Evolutionary conservation across 768 basidiomycete genomes (phyloP).

Genomic region (Podaxis sp.): DNA sequence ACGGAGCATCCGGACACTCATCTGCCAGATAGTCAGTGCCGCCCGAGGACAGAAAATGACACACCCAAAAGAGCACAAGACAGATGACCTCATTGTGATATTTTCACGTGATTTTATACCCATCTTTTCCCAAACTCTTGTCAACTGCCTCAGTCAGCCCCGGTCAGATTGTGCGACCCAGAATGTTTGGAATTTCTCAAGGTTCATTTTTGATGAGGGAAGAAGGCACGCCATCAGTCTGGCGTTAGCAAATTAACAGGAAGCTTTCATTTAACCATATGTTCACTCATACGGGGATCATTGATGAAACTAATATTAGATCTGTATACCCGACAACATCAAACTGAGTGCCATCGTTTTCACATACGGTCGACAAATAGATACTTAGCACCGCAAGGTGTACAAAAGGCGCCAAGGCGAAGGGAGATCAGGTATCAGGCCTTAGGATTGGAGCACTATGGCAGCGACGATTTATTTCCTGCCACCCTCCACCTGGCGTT

Average conservation of each 20-base stretch:
- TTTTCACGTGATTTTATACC: background rate
- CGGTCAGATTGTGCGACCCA: background rate
- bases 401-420: background rate
- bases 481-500: constrained; percentile 23
- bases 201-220: background rate
- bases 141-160: no score
- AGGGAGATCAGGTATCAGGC: background rate
- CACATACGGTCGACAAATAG: background rate
- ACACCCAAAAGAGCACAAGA: background rate
- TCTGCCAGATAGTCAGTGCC: background rate
- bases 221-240: background rate
- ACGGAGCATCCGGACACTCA: background rate
- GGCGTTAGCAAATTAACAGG: background rate
- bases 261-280: background rate
- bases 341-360: background rate
- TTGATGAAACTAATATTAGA: background rate
- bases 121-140: background rate
- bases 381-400: background rate
- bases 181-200: background rate
- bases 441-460: background rate
- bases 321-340: background rate
- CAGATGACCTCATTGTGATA: background rate
- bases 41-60: background rate
- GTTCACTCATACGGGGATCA: background rate
- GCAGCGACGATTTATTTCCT: background rate